phyloP scores from a whole-genome alignment of 768 basidiomycete genomes.

The Lactarius hatsudake region DNA sequence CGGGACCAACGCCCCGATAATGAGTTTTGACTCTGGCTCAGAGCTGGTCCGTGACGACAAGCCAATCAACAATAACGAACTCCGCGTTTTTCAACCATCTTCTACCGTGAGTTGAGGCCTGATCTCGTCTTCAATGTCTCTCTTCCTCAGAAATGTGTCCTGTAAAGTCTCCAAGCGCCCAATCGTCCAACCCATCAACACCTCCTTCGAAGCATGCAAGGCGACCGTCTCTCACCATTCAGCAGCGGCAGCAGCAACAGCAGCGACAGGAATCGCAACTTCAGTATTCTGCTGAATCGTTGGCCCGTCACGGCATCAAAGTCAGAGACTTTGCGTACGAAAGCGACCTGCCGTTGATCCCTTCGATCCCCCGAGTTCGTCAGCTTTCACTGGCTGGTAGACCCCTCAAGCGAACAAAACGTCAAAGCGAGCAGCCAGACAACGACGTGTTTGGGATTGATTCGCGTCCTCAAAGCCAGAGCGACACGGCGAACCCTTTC shows the following conservation, averaged over 20 bases:
- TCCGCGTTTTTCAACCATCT: slow-evolving; percentile 6
- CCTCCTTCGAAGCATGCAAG: slow-evolving; percentile 11
- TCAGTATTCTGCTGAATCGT: slow-evolving; percentile 27
- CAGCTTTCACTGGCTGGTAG: slow-evolving; percentile 47
- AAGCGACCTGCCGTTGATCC: slow-evolving; percentile 59
- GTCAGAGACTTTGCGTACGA: slow-evolving; percentile 68
- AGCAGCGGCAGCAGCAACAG: neutral
- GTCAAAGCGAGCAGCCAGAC: slow-evolving; percentile 33
- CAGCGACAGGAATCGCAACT: neutral
- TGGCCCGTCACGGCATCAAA: slow-evolving; percentile 40
- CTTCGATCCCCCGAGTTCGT: slow-evolving; percentile 46
- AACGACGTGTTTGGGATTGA: slow-evolving; percentile 28
- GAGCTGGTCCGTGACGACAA: slow-evolving; percentile 7
- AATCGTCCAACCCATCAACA: neutral
- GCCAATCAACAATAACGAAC: slow-evolving; percentile 5
- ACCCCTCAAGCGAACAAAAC: slow-evolving; percentile 38
- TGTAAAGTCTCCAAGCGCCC: slow-evolving; percentile 22
- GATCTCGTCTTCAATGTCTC: slow-evolving; percentile 22
- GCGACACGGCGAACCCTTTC: neutral
- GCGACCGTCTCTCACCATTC: slow-evolving; percentile 14
- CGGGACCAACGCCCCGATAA: slow-evolving; percentile 8
- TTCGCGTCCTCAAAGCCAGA: slow-evolving; percentile 19
- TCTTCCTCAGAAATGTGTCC: slow-evolving; percentile 21
- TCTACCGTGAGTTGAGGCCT: slow-evolving; percentile 24
- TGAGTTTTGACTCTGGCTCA: slow-evolving; percentile 16